Evolutionary conservation across 805 yeast genomes (phyloP).

Genomic region (Yarrowia hollandica): DNA sequence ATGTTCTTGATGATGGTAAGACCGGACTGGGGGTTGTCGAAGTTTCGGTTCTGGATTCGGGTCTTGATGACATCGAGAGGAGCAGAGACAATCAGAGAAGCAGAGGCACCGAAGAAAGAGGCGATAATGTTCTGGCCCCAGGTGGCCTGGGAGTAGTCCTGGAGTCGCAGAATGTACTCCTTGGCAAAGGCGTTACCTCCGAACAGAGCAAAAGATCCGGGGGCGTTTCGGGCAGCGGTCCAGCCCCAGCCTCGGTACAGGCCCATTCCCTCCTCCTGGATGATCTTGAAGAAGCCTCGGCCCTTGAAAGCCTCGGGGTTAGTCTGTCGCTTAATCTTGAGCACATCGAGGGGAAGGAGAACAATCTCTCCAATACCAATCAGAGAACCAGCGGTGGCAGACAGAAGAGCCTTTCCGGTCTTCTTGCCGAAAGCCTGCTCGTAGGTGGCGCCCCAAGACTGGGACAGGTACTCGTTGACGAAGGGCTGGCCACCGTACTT

Average conservation of each 20-base stretch:
- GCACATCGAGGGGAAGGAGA: constrained; percentile 89
- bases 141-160: constrained; percentile 87
- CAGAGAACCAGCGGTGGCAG: constrained; percentile 96
- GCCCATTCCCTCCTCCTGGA: constrained; percentile 88
- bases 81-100: constrained; percentile 94
- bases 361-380: constrained; percentile 98
- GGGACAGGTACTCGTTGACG: constrained; percentile 86
- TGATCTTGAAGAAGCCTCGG: constrained; percentile 86
- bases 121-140: constrained; percentile 95
- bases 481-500: constrained; percentile 99
- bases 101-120: constrained; percentile 94
- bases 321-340: constrained; percentile 98
- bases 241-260: constrained; percentile 99
- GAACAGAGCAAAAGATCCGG: constrained; percentile 95
- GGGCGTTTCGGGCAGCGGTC: constrained; percentile 99
- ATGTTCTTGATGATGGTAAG: constrained; percentile 89
- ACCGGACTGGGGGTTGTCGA: constrained; percentile 94
- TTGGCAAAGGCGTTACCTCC: constrained; percentile 99
- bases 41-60: constrained; percentile 94
- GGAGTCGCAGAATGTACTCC: constrained; percentile 84
- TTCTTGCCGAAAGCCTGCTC: constrained; percentile 83
- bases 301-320: constrained; percentile 99
- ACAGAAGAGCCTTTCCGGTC: constrained; percentile 94
- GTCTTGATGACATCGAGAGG: constrained; percentile 98
- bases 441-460: constrained; percentile 67